A percentile compares a stretch with the other conserved stretches of the same genome.
Conservation (phyloP, 805 yeast genomes). For the Lipomyces yamanashiensis region DNA sequence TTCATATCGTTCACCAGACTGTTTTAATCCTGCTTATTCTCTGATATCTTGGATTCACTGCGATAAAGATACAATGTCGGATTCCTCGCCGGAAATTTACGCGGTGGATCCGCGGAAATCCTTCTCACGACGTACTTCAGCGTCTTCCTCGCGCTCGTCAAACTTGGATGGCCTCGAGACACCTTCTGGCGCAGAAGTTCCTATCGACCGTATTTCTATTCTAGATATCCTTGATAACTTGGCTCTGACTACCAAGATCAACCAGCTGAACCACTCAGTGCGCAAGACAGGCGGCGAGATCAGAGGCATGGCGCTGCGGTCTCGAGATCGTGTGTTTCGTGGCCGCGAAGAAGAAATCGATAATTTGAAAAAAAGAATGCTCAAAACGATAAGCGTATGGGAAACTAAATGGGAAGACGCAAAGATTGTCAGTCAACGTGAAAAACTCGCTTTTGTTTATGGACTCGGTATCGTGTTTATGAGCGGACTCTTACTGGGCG, state of each 20-base stretch:
- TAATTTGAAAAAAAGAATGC: slow-evolving; percentile 38
- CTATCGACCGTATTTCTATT: slow-evolving; percentile 42
- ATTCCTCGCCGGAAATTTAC: slow-evolving; percentile 22
- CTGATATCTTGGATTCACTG: neutral
- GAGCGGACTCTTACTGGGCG: slow-evolving; percentile 78
- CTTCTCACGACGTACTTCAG: neutral
- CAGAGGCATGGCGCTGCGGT: slow-evolving; percentile 39
- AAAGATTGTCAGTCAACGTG: slow-evolving; percentile 52
- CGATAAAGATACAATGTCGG: neutral
- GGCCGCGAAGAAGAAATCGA: slow-evolving; percentile 45
- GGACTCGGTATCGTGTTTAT: slow-evolving; percentile 70
- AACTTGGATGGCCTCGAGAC: slow-evolving; percentile 19
- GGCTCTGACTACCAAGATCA: slow-evolving; percentile 41
- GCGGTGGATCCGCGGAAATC: slow-evolving; percentile 1
- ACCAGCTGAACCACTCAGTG: slow-evolving; percentile 39
- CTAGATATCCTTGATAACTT: slow-evolving; percentile 46
- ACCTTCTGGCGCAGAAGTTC: slow-evolving; percentile 30
- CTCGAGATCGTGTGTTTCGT: slow-evolving; percentile 39
- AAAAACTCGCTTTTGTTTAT: slow-evolving; percentile 79
- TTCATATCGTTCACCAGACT: too few relatives aligned
- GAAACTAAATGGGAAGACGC: slow-evolving; percentile 42
- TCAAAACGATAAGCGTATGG: slow-evolving; percentile 41
- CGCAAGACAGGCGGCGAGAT: slow-evolving; percentile 40
- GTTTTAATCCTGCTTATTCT: neutral
- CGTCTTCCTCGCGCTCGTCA: slow-evolving; percentile 24